phyloP scores from a whole-genome alignment of 805 yeast species.

The Wickerhamiella sergipiensis region DNA sequence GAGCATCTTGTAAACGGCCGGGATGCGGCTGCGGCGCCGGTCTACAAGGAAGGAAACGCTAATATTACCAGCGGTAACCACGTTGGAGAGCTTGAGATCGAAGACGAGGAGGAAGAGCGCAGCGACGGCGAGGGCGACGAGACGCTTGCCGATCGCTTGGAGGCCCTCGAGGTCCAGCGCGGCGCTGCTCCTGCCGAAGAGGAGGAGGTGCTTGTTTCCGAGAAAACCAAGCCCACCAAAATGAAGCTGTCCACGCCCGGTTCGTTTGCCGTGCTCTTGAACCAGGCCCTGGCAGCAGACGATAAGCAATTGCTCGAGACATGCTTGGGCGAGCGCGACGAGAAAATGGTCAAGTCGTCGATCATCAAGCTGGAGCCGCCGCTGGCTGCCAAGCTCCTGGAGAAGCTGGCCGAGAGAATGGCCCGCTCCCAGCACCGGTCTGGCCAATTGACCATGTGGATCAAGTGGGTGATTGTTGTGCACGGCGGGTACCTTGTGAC shows the following conservation, averaged over 20 bases:
- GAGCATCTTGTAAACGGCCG: constrained; percentile 17
- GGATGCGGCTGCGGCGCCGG: constrained; percentile 33
- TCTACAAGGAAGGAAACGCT: constrained; percentile 24
- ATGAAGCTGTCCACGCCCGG: constrained; percentile 45
- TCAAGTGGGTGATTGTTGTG: constrained; percentile 62
- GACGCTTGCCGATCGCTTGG: constrained; percentile 31
- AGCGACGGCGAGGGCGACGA: constrained; percentile 26
- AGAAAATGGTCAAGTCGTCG: constrained; percentile 38
- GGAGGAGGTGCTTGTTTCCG: constrained; percentile 7
- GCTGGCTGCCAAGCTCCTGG: constrained; percentile 33
- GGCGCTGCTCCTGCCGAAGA: constrained; percentile 10
- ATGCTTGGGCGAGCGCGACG: constrained; percentile 47
- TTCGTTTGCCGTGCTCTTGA: constrained; percentile 66
- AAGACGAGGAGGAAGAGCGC: constrained; percentile 25
- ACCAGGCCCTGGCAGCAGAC: constrained; percentile 78
- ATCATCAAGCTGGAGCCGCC: constrained; percentile 39
- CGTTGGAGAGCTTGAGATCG: constrained; percentile 19
- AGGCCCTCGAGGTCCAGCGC: constrained; percentile 22
- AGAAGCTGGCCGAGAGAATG: constrained; percentile 32
- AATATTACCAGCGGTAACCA: constrained; percentile 26
- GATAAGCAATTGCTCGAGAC: constrained; percentile 79
- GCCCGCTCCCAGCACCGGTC: constrained; percentile 43
- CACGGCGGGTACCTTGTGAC: constrained; percentile 53
- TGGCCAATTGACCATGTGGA: constrained; percentile 46
- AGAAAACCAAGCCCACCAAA: constrained; percentile 15